Base-by-base conservation (phyloP, 805 yeast genomes). In the Myxozyma neglecta region DNA sequence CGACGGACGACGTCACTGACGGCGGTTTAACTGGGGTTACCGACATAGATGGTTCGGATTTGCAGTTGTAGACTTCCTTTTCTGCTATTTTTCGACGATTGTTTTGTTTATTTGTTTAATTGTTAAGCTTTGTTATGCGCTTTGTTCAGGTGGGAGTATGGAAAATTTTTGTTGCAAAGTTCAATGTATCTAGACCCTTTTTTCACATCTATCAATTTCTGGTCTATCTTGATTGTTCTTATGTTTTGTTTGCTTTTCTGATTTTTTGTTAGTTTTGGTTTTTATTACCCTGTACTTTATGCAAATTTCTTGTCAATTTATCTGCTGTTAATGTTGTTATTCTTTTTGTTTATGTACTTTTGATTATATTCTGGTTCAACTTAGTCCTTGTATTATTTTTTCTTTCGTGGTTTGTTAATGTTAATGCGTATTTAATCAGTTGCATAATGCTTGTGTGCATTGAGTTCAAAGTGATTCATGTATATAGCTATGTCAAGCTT, bases 71-170 rank as follows among this genome's bases (percentile, higher is more conserved):
- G 46, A 51, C 13, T 34, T 32, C 16, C 35, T 11, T 20, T 20
- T 46, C 24, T 20, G 29, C 13, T 35, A 8, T 20, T n/a, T 46
- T 20, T 35, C 9, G 14, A 46, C 13, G 14, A 2, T 45, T 13
- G 6, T 45, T 45, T 20, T n/a, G n/a, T n/a, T 11, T n/a, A 5
- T 20, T 45, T 45, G 35, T 20, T 45, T 14, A 9, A 35, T 11
- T 34, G 16, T 48, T 14, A 32, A 11, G 40, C 9, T 46, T 46
- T 24, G n/a, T 32, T 48, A 14, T 14, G 13, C 34, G 16, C 35
- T 40, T 51, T 40, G 53, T 36, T 37, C 24, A 51, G 35, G 55
- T 39, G 55, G 55, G 55, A 51, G 55, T 51, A 51, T 40, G 55
- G 55, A 43, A 51, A 51, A 29, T 39, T 51, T 40, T 42, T 39